Evolutionary conservation across 805 yeast species (phyloP), one percentile per base, ranked within the genome.

Genomic region (Peterozyma toletana): DNA sequence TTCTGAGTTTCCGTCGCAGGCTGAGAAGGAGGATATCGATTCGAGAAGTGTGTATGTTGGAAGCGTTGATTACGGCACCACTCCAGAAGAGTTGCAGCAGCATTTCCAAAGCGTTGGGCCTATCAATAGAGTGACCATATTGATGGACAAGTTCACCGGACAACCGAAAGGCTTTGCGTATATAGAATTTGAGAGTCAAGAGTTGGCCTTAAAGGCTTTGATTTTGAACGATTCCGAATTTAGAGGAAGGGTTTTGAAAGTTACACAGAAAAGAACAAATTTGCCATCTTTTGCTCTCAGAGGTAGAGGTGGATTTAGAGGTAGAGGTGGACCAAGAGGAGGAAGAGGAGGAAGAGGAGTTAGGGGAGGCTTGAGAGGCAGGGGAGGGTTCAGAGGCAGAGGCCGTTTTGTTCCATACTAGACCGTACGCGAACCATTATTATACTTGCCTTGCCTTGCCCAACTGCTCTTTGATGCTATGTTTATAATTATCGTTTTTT

Each of bases 111-210:
- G 72, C 3, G 78, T 79, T 39, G 96, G 96, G 1, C 71, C 77
- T 6, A 84, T 88, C 43, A 81, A 84, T 56, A 73, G 96, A 53
- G 88, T 87, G 31, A 86, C 93, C 3, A 86, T 88, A 39, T 64
- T 83, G 59, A 68, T 76, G 45, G 86, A 87, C 63, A 83, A 80
- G 60, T 62, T 66, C 53, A 80, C 93, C 0, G 95, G 95, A 6
- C 82, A 76, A 49, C 93, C 96, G 37, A 83, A 83, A 62, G 96
- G 96, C 1, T 86, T 73, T 64, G 96, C 96, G 2, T 88, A 86
- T 60, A 73, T 88, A 49, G 96, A 88, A 59, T 88, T 86, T 56
- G 74, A 80, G n/a, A 84, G 76, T 54, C 73, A 77, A 11, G 70
- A 71, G n/a, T 69, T 73, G 11, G 89, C 86, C 6, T 67, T 75